Percentiles rank a stretch among this genome's conserved stretches.
These are phyloP conservation scores for Tolypocladium album DNA, from an alignment of 2,329 filamentous ascomycete genomes.

Conservation along the genomic window DNA sequence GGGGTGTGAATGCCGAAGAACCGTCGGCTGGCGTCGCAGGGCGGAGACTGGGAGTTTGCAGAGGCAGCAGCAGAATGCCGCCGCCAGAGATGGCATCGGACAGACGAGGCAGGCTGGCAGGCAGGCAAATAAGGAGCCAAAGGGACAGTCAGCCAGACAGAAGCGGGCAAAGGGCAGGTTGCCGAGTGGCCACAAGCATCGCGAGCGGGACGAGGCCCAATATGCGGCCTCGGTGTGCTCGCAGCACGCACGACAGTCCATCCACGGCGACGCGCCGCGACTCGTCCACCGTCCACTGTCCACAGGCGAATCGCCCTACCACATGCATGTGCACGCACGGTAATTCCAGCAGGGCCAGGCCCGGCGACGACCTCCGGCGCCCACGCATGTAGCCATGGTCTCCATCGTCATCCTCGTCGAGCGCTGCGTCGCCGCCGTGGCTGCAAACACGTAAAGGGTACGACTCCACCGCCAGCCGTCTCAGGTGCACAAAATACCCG, in stretches of 20 bases:
- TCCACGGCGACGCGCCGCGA: neutral
- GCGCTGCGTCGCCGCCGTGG: neutral
- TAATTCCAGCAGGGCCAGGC: neutral
- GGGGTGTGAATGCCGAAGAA: neutral
- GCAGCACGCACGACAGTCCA: neutral
- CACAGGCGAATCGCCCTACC: neutral
- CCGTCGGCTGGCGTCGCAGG: neutral
- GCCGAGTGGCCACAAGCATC: neutral
- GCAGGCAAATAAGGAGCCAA: neutral
- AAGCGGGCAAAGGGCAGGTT: neutral
- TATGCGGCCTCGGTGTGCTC: slow-evolving; percentile 1
- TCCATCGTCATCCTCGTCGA: neutral
- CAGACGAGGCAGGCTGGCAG: neutral
- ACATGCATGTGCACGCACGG: neutral
- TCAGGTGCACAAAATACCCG: neutral
- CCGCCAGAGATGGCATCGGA: neutral
- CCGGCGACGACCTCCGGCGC: too few relatives aligned
- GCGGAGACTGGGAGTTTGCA: neutral
- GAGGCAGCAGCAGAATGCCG: neutral
- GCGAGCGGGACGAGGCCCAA: neutral
- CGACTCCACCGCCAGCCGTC: neutral
- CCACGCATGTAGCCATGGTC: neutral
- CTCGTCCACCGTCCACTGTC: neutral
- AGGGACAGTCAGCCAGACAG: neutral
- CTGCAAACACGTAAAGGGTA: too few relatives aligned